Percentiles rank a stretch among this genome's conserved stretches.
Conservation (phyloP, 257 asterid genomes). For the Asclepias syriaca region DNA sequence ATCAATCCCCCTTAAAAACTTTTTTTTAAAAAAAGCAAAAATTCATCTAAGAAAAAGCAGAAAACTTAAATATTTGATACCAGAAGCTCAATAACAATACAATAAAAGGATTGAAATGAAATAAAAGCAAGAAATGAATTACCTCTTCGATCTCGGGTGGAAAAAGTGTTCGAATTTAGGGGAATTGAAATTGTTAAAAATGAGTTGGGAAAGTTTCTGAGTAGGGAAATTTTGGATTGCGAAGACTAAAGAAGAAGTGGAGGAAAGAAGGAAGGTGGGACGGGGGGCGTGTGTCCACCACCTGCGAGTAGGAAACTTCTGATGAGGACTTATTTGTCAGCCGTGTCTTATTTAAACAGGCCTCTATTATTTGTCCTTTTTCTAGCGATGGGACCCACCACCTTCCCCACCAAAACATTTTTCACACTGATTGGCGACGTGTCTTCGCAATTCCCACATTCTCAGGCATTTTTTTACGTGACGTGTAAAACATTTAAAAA, state of each 20-base stretch:
- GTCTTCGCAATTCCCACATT: neutral
- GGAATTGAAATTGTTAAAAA: neutral
- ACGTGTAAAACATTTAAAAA: no score
- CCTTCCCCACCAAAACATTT: neutral
- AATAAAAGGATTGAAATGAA: neutral
- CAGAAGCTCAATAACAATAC: neutral
- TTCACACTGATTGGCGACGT: neutral
- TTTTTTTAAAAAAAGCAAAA: neutral
- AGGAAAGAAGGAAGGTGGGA: slow-evolving; percentile 3
- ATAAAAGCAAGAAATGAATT: neutral
- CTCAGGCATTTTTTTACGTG: neutral
- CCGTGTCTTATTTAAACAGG: slow-evolving; percentile 24
- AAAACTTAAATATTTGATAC: neutral
- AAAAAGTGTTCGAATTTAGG: no score
- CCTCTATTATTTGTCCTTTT: slow-evolving; percentile 9
- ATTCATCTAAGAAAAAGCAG: neutral
- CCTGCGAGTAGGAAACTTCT: slow-evolving; percentile 17
- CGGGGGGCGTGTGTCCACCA: slow-evolving; percentile 46
- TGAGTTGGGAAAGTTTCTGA: neutral
- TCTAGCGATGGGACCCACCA: neutral
- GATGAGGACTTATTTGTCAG: slow-evolving; percentile 13
- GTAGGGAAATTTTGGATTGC: neutral
- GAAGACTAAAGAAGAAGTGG: neutral
- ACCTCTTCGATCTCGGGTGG: neutral
- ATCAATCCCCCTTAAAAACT: neutral